Percentiles rank a stretch among this genome's conserved stretches.
Conservation (phyloP, 148 eudicot genomes). For the Gaultheria prostrata region DNA sequence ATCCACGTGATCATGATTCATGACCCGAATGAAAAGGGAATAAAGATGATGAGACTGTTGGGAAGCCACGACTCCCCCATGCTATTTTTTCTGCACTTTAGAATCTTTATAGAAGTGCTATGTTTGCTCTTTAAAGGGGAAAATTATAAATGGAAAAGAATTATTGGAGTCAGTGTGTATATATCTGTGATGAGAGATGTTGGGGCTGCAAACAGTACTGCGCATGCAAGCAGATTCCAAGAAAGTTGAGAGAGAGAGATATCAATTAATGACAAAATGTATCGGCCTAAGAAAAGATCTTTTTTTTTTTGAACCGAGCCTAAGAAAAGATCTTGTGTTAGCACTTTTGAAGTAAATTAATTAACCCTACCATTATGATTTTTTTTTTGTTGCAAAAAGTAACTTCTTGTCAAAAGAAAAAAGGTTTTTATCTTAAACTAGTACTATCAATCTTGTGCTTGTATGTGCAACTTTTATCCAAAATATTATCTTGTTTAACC, state of each 20-base stretch:
- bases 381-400: not conserved
- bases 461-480: not conserved
- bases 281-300: constrained; percentile 1
- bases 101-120: constrained; percentile 12
- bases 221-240: constrained; percentile 43
- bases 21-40: no score
- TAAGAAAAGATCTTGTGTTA: not conserved
- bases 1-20: no score
- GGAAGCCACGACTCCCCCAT: no score
- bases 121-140: not conserved
- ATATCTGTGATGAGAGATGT: constrained; percentile 7
- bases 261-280: not conserved
- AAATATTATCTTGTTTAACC: not conserved
- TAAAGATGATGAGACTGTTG: not conserved
- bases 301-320: no score
- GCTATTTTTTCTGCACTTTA: constrained; percentile 2
- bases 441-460: not conserved
- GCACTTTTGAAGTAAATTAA: constrained; percentile 15
- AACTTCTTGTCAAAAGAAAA: constrained; percentile 7
- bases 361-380: constrained; percentile 9
- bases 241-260: constrained; percentile 19
- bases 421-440: not conserved
- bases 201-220: constrained; percentile 21
- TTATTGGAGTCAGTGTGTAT: not conserved
- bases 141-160: not conserved